A percentile compares a stretch with the other conserved stretches of the same genome.
Conservation (phyloP, 768 basidiomycete genomes). For the Amanita brunnescens region DNA sequence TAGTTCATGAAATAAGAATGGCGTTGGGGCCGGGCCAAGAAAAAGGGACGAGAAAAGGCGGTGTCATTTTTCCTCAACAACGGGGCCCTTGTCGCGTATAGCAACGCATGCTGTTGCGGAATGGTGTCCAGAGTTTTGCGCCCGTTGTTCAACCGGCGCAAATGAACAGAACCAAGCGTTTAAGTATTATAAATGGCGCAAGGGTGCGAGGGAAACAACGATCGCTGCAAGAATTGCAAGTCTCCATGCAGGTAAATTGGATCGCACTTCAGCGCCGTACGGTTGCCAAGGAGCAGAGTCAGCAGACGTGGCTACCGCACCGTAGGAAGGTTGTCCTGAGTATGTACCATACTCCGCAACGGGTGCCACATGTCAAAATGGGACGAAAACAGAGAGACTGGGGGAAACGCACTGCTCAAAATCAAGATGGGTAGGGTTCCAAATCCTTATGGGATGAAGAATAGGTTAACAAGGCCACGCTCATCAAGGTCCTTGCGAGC, state of each 20-base stretch:
- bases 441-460: background rate
- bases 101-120: too few relatives aligned
- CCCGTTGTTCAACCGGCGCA: too few relatives aligned
- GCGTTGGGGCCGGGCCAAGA: too few relatives aligned
- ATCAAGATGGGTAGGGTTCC: background rate
- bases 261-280: too few relatives aligned
- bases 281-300: too few relatives aligned
- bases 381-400: background rate
- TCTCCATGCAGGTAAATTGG: too few relatives aligned
- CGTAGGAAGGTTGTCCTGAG: background rate
- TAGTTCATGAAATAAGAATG: background rate
- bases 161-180: too few relatives aligned
- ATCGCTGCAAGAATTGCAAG: too few relatives aligned
- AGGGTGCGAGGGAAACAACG: background rate
- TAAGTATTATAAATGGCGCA: too few relatives aligned
- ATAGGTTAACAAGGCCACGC: background rate
- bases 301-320: too few relatives aligned
- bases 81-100: too few relatives aligned
- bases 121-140: too few relatives aligned
- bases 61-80: background rate
- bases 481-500: background rate
- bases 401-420: background rate
- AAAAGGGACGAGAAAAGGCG: background rate
- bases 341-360: background rate
- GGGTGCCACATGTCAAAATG: background rate